A percentile compares a stretch with the other conserved stretches of the same genome.
Evolutionary conservation across 306 rosid genomes (phyloP).

Genomic region (Begonia peltatifolia): DNA sequence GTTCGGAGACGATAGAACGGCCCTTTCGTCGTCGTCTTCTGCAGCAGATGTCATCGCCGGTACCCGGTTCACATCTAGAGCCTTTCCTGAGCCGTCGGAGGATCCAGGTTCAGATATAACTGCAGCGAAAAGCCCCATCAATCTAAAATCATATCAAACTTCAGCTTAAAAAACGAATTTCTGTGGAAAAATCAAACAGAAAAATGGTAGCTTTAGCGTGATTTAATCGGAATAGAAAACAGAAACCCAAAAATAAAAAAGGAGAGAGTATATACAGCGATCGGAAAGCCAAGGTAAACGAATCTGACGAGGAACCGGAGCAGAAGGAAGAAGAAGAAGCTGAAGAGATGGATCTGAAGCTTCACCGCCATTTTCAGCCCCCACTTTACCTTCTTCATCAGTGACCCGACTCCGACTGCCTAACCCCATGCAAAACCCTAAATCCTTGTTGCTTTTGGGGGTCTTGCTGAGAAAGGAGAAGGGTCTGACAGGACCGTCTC

Average conservation of each 20-base stretch:
- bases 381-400: constrained; percentile 7
- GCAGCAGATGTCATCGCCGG: constrained; percentile 16
- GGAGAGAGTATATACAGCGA: constrained; percentile 35
- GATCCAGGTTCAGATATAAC: constrained; percentile 34
- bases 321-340: constrained; percentile 65
- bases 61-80: constrained; percentile 43
- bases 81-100: constrained; percentile 32
- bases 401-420: constrained; percentile 21
- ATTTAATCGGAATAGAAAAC: too few relatives aligned
- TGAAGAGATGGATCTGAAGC: constrained; percentile 72
- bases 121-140: constrained; percentile 4
- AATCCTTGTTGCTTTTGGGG: constrained; percentile 19
- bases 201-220: too few relatives aligned
- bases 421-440: constrained; percentile 34
- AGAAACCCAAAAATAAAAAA: too few relatives aligned
- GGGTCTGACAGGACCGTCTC: constrained; percentile 9
- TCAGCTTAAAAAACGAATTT: too few relatives aligned
- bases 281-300: constrained; percentile 61
- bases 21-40: constrained; percentile 46
- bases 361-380: constrained; percentile 3
- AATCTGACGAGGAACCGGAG: constrained; percentile 50
- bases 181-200: too few relatives aligned
- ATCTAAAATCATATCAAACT: too few relatives aligned
- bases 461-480: constrained; percentile 35
- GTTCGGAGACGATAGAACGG: constrained; percentile 60